Percentiles rank a stretch among this genome's conserved stretches.
phyloP scores from a whole-genome alignment of 352 stramenopile species.

The Phytophthora macrochlamydospora region DNA sequence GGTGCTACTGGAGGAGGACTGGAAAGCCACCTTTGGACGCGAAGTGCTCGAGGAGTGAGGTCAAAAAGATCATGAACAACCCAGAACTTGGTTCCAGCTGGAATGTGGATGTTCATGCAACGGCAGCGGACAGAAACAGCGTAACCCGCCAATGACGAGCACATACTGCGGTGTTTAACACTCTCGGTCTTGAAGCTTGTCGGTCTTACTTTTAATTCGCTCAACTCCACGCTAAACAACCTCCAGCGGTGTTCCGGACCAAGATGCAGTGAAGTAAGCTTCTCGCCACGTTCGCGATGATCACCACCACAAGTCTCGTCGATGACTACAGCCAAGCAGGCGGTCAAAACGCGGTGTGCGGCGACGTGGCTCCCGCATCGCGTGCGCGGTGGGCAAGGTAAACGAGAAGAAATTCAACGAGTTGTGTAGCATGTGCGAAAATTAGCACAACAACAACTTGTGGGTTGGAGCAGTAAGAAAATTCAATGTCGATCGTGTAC shows the following conservation, averaged over 20 bases:
- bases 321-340: background rate
- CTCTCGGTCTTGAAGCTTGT: no score
- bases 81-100: background rate
- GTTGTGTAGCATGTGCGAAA: conserved; percentile 44
- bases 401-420: conserved; percentile 10
- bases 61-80: background rate
- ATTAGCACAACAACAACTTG: background rate
- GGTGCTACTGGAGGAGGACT: conserved; percentile 12
- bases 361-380: conserved; percentile 20
- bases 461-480: background rate
- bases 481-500: no score
- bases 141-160: no score
- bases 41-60: background rate
- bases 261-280: no score
- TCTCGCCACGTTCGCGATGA: no score
- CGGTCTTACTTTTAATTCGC: no score
- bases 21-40: background rate
- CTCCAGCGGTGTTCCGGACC: no score
- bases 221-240: no score
- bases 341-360: conserved; percentile 28
- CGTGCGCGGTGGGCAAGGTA: conserved; percentile 17
- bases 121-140: no score
- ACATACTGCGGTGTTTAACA: no score
- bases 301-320: no score
- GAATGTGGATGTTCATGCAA: conserved; percentile 13